Conservation (phyloP, 2,329 filamentous ascomycete species). For the Trematosphaeria pertusa region DNA sequence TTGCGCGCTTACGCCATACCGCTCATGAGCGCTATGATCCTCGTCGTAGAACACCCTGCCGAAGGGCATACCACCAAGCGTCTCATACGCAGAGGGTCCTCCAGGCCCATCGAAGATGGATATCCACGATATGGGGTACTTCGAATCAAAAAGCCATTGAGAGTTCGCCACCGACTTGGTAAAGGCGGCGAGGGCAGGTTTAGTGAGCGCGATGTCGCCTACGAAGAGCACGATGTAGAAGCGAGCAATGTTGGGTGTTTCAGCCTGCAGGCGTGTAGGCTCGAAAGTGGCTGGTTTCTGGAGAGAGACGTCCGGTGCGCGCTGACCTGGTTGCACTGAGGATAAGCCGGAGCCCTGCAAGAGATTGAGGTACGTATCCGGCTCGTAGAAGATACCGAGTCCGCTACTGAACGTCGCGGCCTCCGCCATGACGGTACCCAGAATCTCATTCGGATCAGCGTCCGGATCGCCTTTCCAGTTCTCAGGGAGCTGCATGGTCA, state of each 20-base stretch:
- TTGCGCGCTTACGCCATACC: constrained; percentile 35
- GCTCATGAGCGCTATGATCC: constrained; percentile 36
- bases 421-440: constrained; percentile 34
- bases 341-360: constrained; percentile 5
- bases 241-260: constrained; percentile 51
- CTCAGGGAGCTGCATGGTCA: constrained; percentile 45
- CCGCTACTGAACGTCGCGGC: constrained; percentile 41
- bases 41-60: constrained; percentile 48
- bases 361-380: constrained; percentile 46
- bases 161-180: constrained; percentile 11
- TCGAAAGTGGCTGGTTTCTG: constrained; percentile 56
- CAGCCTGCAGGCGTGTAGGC: constrained; percentile 52
- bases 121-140: constrained; percentile 29
- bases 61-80: constrained; percentile 37
- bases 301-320: constrained; percentile 56
- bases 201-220: constrained; percentile 37
- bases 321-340: constrained; percentile 48
- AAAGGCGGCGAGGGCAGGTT: constrained; percentile 17
- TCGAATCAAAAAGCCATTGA: constrained; percentile 18
- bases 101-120: constrained; percentile 34
- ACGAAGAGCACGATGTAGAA: constrained; percentile 56
- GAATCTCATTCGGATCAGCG: constrained; percentile 35
- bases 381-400: constrained; percentile 41
- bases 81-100: constrained; percentile 38
- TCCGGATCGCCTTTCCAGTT: constrained; percentile 39